Conservation (phyloP, 1,139 yeast species). For the Kodamaea ohmeri region DNA sequence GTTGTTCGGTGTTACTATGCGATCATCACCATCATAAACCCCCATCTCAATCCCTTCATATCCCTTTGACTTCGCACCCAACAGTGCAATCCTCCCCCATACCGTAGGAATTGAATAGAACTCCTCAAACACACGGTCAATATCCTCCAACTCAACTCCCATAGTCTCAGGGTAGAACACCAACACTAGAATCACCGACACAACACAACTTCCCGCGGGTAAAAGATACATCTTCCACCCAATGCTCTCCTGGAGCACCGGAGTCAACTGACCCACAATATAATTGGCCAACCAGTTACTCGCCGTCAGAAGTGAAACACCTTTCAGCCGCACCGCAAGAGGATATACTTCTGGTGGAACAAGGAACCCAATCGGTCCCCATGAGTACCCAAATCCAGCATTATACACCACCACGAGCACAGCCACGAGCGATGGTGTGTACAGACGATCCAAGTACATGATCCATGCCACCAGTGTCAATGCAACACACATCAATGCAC, state of each 20-base stretch:
- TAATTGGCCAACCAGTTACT: constrained; percentile 56
- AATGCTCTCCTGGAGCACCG: constrained; percentile 45
- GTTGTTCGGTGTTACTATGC: too few relatives aligned
- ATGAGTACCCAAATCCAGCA: constrained; percentile 53
- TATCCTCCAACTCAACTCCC: constrained; percentile 53
- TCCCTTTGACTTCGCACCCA: constrained; percentile 1
- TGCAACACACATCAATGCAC: constrained; percentile 46
- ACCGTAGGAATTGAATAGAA: constrained; percentile 17
- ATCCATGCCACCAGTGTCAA: constrained; percentile 40
- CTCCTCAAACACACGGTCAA: constrained; percentile 71
- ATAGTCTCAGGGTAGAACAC: constrained; percentile 54
- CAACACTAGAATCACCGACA: constrained; percentile 44
- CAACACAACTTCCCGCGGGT: constrained; percentile 47
- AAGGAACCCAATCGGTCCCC: constrained; percentile 59
- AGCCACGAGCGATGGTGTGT: constrained; percentile 48
- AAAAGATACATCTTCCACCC: constrained; percentile 51
- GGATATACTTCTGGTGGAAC: constrained; percentile 56
- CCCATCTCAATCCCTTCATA: constrained; percentile 8
- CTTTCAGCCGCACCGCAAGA: constrained; percentile 52
- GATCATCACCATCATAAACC: too few relatives aligned
- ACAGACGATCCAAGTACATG: constrained; percentile 35
- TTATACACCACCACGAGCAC: constrained; percentile 49
- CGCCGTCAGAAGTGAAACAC: constrained; percentile 53
- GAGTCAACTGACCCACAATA: constrained; percentile 54
- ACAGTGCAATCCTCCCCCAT: constrained; percentile 13